phyloP scores from a whole-genome alignment of 345 rosid genomes.

The Citrus sp. region DNA sequence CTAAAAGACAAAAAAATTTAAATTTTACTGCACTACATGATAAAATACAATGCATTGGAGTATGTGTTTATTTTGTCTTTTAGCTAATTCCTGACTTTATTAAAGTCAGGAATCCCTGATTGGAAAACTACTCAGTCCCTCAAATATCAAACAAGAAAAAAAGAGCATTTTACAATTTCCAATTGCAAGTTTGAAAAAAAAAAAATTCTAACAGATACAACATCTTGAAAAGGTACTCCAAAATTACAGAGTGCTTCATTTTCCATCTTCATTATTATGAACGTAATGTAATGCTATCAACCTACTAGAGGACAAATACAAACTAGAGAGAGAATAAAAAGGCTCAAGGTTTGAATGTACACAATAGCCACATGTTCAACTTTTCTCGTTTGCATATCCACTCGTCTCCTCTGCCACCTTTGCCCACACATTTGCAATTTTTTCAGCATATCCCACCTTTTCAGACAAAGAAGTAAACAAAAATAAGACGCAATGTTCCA shows the following conservation, averaged over 20 bases:
- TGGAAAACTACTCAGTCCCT: too few species aligned
- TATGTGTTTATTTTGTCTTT: too few species aligned
- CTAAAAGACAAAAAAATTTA: too few species aligned
- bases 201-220: constrained; percentile 8
- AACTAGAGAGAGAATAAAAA: constrained; percentile 6
- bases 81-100: too few species aligned
- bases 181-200: background rate
- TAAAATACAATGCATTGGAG: too few species aligned
- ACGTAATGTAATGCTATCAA: constrained; percentile 14
- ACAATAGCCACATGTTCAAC: constrained; percentile 17
- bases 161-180: constrained; percentile 11
- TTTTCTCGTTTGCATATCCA: constrained; percentile 58
- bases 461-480: background rate
- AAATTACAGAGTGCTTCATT: constrained; percentile 5
- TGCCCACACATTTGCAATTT: constrained; percentile 83
- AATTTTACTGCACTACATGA: too few species aligned
- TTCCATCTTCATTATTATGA: constrained; percentile 11
- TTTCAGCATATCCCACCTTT: constrained; percentile 97
- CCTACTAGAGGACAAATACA: constrained; percentile 18
- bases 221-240: background rate
- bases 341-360: constrained; percentile 38
- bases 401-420: constrained; percentile 88
- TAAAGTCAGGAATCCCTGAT: too few species aligned
- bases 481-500: too few species aligned
- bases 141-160: background rate